Conservation (phyloP, 495 filamentous ascomycete genomes). For the Achaetomiella virescens region DNA sequence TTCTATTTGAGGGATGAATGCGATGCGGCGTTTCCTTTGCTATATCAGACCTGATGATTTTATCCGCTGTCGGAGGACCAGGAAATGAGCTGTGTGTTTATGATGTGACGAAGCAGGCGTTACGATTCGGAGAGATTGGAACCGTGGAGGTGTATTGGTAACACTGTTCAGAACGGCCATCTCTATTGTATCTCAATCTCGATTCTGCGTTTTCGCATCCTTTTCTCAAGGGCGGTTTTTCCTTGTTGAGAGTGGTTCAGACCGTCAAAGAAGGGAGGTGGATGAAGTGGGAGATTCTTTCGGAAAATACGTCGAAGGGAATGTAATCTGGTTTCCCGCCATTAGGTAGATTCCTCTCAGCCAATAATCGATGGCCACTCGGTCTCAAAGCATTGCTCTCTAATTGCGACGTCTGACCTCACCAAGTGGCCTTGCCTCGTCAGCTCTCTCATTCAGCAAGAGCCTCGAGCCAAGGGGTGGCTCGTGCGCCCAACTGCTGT, state of each 20-base stretch:
- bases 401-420: no score
- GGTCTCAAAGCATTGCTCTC: background rate
- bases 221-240: background rate
- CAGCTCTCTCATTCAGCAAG: no score
- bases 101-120: conserved; percentile 21
- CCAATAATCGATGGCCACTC: background rate
- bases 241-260: background rate
- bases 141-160: background rate
- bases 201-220: conserved; percentile 11
- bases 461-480: no score
- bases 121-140: conserved; percentile 3
- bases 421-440: no score
- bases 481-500: background rate
- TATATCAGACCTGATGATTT: background rate
- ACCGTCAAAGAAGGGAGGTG: background rate
- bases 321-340: background rate
- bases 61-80: background rate
- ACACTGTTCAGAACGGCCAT: background rate
- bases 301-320: background rate
- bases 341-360: conserved; percentile 5
- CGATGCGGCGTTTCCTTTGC: background rate
- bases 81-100: conserved; percentile 8
- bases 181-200: conserved; percentile 11
- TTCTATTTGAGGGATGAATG: background rate
- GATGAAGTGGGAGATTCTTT: background rate